phyloP scores from a whole-genome alignment of 2,329 filamentous ascomycete species.

The Penicillium sp. region DNA sequence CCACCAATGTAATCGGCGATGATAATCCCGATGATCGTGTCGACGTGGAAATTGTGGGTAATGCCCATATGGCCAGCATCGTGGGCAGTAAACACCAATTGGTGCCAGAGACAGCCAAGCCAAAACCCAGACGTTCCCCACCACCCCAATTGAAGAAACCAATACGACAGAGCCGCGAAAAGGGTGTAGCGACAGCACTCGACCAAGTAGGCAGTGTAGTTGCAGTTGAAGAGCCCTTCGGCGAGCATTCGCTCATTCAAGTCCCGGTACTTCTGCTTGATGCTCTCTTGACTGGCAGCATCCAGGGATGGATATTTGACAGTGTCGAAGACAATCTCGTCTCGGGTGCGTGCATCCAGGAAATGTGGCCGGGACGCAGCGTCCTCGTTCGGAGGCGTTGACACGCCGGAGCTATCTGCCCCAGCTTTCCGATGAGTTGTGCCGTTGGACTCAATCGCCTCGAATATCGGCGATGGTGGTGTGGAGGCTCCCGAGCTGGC shows the following conservation, averaged over 20 bases:
- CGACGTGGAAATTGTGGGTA: conserved; percentile 78
- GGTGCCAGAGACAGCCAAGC: conserved; percentile 85
- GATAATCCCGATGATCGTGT: conserved; percentile 80
- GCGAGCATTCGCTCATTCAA: conserved; percentile 65
- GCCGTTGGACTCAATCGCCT: conserved; percentile 42
- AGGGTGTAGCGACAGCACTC: conserved; percentile 67
- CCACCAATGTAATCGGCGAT: conserved; percentile 87
- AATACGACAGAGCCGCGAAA: conserved; percentile 58
- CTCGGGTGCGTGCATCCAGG: conserved; percentile 65
- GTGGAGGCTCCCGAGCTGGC: conserved; percentile 52
- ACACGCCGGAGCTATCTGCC: conserved; percentile 24
- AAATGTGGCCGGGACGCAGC: conserved; percentile 50
- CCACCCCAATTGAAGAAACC: conserved; percentile 58
- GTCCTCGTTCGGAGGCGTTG: conserved; percentile 21
- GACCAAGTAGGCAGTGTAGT: conserved; percentile 70
- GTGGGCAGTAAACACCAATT: conserved; percentile 87
- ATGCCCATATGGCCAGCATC: conserved; percentile 97
- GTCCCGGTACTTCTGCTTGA: conserved; percentile 74
- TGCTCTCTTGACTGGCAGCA: conserved; percentile 62
- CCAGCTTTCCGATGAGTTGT: conserved; percentile 32
- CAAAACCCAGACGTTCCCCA: conserved; percentile 65
- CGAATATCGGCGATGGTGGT: conserved; percentile 54
- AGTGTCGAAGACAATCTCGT: conserved; percentile 69
- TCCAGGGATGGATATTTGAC: conserved; percentile 78
- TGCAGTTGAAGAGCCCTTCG: conserved; percentile 76